These are phyloP conservation scores for Schwanniomyces occidentalis DNA, from an alignment of 805 yeast species.

Conservation along the genomic window DNA sequence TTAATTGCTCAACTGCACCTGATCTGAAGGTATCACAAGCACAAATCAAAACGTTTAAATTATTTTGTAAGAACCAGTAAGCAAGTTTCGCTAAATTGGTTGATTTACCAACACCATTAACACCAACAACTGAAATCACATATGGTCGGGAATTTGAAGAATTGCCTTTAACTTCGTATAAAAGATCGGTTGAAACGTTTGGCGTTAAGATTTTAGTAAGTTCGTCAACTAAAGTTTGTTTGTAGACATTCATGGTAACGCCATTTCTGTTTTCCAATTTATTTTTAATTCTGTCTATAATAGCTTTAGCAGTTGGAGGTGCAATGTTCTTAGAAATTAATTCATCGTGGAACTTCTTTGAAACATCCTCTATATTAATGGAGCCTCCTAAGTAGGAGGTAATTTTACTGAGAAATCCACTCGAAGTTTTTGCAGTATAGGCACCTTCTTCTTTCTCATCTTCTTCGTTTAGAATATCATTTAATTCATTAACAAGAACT, in stretches of 20 bases:
- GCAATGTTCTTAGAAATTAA: conserved; percentile 86
- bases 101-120: conserved; percentile 97
- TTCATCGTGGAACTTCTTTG: conserved; percentile 69
- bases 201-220: conserved; percentile 84
- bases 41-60: conserved; percentile 81
- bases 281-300: conserved; percentile 68
- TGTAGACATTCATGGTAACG: conserved; percentile 70
- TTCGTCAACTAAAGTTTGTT: conserved; percentile 61
- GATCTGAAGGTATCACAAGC: conserved; percentile 98
- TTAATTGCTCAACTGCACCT: conserved; percentile 97
- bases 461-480: conserved; percentile 36
- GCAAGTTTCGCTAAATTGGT: conserved; percentile 93
- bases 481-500: conserved; percentile 41
- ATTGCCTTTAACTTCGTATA: conserved; percentile 69
- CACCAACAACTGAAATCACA: conserved; percentile 97
- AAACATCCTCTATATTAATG: conserved; percentile 57
- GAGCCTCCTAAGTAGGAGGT: conserved; percentile 39
- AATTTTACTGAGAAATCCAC: conserved; percentile 35
- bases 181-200: conserved; percentile 81
- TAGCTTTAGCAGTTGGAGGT: conserved; percentile 76
- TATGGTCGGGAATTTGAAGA: conserved; percentile 56
- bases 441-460: conserved; percentile 25
- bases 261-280: conserved; percentile 74
- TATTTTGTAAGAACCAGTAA: conserved; percentile 91
- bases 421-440: conserved; percentile 3